Evolutionary conservation across 495 filamentous ascomycete genomes (phyloP).

Genomic region (Pyronema domesticum): DNA sequence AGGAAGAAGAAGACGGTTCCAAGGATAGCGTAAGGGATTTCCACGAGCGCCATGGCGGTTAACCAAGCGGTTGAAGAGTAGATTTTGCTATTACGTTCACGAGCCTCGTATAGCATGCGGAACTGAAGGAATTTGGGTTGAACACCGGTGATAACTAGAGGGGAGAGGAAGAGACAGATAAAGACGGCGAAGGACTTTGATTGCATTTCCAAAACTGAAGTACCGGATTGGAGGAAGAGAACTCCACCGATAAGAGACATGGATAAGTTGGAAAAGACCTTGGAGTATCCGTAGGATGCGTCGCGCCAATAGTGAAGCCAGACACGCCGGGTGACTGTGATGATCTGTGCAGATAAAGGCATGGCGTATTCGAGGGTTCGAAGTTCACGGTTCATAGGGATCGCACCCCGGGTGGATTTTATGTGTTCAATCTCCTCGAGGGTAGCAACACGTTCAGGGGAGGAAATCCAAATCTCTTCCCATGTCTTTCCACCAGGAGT

Average conservation of each 20-base stretch:
- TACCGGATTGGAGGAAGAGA: slow-evolving; percentile 25
- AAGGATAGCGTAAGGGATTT: slow-evolving; percentile 58
- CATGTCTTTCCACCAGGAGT: slow-evolving; percentile 42
- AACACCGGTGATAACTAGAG: slow-evolving; percentile 46
- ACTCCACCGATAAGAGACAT: slow-evolving; percentile 33
- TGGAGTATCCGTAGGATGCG: slow-evolving; percentile 55
- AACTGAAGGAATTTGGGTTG: slow-evolving; percentile 59
- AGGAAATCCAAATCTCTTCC: slow-evolving; percentile 55
- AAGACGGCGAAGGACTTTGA: slow-evolving; percentile 22
- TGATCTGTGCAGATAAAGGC: slow-evolving; percentile 39
- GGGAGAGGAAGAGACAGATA: slow-evolving; percentile 18
- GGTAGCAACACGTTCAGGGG: slow-evolving; percentile 34
- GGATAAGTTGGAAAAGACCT: slow-evolving; percentile 51
- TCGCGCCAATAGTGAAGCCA: slow-evolving; percentile 57
- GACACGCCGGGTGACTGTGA: slow-evolving; percentile 43
- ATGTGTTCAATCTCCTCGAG: slow-evolving; percentile 44
- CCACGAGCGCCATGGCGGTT: slow-evolving; percentile 55
- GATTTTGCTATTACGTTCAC: slow-evolving; percentile 67
- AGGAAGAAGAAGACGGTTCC: slow-evolving; percentile 52
- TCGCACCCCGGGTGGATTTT: slow-evolving; percentile 35
- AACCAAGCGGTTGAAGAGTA: slow-evolving; percentile 76
- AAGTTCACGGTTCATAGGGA: slow-evolving; percentile 22
- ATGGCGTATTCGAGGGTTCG: slow-evolving; percentile 40
- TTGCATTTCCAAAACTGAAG: slow-evolving; percentile 22
- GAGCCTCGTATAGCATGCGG: slow-evolving; percentile 63